Conservation (phyloP, 2,329 filamentous ascomycete species). For the Didymella pinodella region DNA sequence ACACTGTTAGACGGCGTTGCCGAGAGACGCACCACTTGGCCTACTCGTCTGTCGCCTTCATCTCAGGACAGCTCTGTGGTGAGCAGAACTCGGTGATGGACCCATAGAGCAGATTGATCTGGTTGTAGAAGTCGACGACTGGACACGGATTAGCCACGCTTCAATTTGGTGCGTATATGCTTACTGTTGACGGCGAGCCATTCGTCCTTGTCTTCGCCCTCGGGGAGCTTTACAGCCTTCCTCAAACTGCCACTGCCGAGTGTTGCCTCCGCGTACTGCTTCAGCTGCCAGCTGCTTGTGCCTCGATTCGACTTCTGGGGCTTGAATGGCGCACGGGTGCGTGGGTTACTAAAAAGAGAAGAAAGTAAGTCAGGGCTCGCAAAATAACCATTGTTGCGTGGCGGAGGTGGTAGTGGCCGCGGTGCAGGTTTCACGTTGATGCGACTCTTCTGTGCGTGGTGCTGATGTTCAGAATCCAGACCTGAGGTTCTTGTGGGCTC, state of each 20-base stretch:
- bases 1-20: conserved; percentile 5
- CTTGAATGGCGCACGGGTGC: conserved; percentile 89
- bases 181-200: conserved; percentile 97
- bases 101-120: conserved; percentile 98
- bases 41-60: conserved; percentile 99
- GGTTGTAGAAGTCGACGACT: conserved; percentile 99
- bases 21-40: conserved; percentile 30
- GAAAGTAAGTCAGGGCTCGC: conserved; percentile 45
- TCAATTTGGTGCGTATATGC: conserved; percentile 34
- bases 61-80: conserved; percentile 94
- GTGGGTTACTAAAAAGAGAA: conserved; percentile 73
- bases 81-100: conserved; percentile 99
- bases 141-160: conserved; percentile 20
- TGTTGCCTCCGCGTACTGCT: conserved; percentile 98
- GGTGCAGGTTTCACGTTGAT: conserved; percentile 22
- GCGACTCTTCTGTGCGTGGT: conserved; percentile 8
- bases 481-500: conserved; percentile 14
- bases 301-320: conserved; percentile 85
- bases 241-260: conserved; percentile 91
- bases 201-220: conserved; percentile 97
- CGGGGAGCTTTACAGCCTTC: conserved; percentile 95
- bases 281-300: conserved; percentile 88
- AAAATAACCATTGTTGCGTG: conserved; percentile 30
- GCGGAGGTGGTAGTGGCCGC: conserved; percentile 13
- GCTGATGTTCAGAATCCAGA: conserved; percentile 24